Conservation (phyloP, 75 land plant genomes). For the Cryptomeria japonica region DNA sequence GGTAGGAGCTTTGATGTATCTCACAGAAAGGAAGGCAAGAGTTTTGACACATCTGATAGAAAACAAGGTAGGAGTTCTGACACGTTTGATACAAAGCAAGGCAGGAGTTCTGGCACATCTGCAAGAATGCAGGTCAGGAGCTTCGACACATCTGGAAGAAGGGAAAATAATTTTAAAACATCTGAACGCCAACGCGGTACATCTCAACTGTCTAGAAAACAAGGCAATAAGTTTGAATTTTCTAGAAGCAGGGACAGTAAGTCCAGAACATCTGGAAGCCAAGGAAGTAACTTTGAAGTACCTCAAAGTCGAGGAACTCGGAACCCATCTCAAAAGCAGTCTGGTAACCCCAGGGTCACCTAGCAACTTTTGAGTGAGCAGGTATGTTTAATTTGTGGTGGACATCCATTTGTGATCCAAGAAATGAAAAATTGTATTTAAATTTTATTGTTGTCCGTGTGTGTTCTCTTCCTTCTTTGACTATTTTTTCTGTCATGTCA, state of each 20-base stretch:
- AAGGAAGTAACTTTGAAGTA: background rate
- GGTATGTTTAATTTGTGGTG: slow-evolving; percentile 1
- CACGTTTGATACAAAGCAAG: background rate
- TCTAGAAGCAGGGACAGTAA: background rate
- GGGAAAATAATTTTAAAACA: background rate
- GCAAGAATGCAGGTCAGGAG: background rate
- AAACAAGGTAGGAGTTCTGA: background rate
- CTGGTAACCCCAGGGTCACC: background rate
- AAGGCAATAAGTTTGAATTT: background rate
- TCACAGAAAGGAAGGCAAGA: background rate
- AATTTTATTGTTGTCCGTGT: background rate
- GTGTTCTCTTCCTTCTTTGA: background rate
- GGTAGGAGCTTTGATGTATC: background rate
- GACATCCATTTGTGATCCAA: slow-evolving; percentile 2
- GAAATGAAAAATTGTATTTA: background rate
- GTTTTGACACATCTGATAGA: background rate
- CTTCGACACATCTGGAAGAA: background rate
- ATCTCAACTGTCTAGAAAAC: background rate
- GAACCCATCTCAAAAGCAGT: background rate
- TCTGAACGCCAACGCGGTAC: background rate
- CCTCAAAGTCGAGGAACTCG: background rate
- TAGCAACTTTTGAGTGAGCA: background rate
- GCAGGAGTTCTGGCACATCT: background rate
- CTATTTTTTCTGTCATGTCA: background rate
- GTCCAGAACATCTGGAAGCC: background rate